Base-by-base conservation (phyloP, 345 rosid genomes). In the Hibiscus mutabilis region DNA sequence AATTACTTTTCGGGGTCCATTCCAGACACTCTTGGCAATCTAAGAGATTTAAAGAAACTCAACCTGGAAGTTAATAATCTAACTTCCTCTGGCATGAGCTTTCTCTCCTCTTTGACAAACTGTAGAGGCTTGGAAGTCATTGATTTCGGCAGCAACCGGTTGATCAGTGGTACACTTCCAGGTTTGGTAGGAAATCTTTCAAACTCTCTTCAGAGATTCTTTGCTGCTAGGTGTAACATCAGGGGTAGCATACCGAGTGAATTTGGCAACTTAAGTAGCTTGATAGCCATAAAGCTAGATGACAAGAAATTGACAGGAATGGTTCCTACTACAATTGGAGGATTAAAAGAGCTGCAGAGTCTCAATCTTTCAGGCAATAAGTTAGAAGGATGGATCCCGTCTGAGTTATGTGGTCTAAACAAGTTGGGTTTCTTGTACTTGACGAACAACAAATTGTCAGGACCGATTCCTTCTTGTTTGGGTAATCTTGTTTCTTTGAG, bases 241-340 rank as follows among this genome's bases (percentile, higher is more conserved):
- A 7, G 2, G 6, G 63, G 63, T 18, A 27, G 6, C 1, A 59
- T 59, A 12, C 63, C 63, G 16, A 9, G 40, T 25, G 63, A 59
- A 8, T 25, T 59, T 27, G 61, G n/a, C 33, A 24, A 58, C 16
- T 6, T 24, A 24, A 73, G 18, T 21, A 63, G 64, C 74, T 42
- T 69, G 68, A 53, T n/a, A 27, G 1, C 0, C 18, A 19, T 80
- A 29, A 0, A 1, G 18, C 24, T 80, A 11, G 10, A 11, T 22
- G 15, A 11, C 16, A 76, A 74, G 37, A 7, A 49, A 12, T 16
- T 76, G 15, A 44, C 62, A 0, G 74, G 74, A 16, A 7, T 62
- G 0, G 49, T 77, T 71, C 80, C 80, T 3, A 10, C 2, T 11
- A 22, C 74, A 60, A 3, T 74, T 5, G 62, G 68, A 18, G 61